Conservation (phyloP, 2,329 filamentous ascomycete genomes). For the Arachnomyces sp. region DNA sequence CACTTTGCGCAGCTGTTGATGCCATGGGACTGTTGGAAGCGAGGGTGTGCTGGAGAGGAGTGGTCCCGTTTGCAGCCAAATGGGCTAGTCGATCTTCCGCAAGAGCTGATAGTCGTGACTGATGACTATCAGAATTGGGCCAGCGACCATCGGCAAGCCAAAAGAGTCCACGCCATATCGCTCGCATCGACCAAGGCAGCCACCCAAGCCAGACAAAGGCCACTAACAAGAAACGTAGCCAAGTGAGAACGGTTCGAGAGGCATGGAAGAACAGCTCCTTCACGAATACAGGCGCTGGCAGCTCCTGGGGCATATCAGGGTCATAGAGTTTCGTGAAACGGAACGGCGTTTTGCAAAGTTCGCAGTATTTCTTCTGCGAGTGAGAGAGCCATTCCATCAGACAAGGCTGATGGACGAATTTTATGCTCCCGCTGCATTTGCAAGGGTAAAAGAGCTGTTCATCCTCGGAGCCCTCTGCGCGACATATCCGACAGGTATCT, state of each 20-base stretch:
- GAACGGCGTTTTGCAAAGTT: slow-evolving; percentile 97
- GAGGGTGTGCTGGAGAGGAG: slow-evolving; percentile 14
- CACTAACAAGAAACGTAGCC: slow-evolving; percentile 72
- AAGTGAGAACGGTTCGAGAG: slow-evolving; percentile 63
- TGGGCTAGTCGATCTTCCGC: slow-evolving; percentile 16
- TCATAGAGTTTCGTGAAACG: slow-evolving; percentile 97
- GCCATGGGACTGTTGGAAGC: slow-evolving; percentile 17
- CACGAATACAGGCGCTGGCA: slow-evolving; percentile 75
- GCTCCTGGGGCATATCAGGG: slow-evolving; percentile 78
- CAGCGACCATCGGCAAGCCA: slow-evolving; percentile 81
- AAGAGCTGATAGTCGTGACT: slow-evolving; percentile 10
- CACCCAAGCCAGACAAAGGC: slow-evolving; percentile 79
- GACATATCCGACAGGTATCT: slow-evolving; percentile 95
- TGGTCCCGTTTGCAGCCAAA: slow-evolving; percentile 22
- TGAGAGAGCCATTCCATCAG: slow-evolving; percentile 98
- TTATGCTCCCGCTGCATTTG: slow-evolving; percentile 98
- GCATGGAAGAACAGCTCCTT: slow-evolving; percentile 69
- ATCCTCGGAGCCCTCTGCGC: slow-evolving; percentile 71
- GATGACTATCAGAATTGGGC: slow-evolving; percentile 29
- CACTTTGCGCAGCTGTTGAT: slow-evolving; percentile 19
- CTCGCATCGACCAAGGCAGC: slow-evolving; percentile 83
- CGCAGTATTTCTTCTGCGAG: slow-evolving; percentile 98
- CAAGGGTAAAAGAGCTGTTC: slow-evolving; percentile 95
- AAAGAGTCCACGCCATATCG: slow-evolving; percentile 88
- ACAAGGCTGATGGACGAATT: slow-evolving; percentile 95